Conservation (phyloP, 306 rosid species). For the Inga laurina region DNA sequence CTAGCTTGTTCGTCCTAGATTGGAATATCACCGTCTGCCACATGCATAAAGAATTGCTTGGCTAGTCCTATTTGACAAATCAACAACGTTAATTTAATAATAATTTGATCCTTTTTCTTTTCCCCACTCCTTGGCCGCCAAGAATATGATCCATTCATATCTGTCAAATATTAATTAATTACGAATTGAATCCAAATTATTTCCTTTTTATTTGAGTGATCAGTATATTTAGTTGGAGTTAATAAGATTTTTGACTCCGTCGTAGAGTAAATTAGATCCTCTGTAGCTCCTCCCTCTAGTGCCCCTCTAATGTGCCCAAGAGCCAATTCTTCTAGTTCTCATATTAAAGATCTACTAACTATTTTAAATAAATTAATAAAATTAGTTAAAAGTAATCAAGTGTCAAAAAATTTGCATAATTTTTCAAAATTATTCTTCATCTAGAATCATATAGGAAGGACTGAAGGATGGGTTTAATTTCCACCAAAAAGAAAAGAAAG, state of each 20-base stretch:
- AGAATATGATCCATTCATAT: background rate
- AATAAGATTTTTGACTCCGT: background rate
- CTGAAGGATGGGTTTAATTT: background rate
- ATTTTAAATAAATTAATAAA: too few relatives aligned
- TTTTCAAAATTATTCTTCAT: background rate
- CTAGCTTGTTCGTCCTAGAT: background rate
- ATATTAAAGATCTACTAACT: background rate
- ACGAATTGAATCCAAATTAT: background rate
- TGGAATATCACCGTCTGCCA: background rate
- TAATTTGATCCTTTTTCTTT: background rate
- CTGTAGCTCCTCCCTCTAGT: background rate
- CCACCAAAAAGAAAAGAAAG: background rate
- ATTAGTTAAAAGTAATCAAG: background rate
- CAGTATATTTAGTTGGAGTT: background rate
- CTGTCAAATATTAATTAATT: background rate
- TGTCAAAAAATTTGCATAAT: background rate
- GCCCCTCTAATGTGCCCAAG: background rate
- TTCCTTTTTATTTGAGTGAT: background rate
- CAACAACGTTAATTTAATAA: background rate
- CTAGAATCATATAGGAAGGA: background rate
- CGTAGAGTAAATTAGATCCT: background rate
- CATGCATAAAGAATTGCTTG: background rate
- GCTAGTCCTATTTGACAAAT: background rate
- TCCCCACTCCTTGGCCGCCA: background rate
- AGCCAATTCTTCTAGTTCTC: background rate